Conservation (phyloP, 805 yeast genomes). For the Candida loeiensis region DNA sequence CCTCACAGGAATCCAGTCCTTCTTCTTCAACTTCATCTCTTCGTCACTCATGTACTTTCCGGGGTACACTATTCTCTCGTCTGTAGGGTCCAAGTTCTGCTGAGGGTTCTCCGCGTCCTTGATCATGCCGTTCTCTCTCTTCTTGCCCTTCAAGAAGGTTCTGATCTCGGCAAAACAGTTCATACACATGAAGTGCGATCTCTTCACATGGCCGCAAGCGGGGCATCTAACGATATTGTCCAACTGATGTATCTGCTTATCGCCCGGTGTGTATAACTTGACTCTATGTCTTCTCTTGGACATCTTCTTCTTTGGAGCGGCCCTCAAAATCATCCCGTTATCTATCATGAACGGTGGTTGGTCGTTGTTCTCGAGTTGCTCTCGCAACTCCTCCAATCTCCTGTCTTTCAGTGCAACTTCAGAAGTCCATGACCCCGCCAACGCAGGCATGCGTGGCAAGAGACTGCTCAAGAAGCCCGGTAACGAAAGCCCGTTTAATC, state of each 20-base stretch:
- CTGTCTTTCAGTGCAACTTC: constrained; percentile 15
- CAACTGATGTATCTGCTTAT: constrained; percentile 73
- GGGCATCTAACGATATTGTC: constrained; percentile 87
- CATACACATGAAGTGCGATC: constrained; percentile 91
- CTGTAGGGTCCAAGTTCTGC: constrained; percentile 53
- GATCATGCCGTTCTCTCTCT: constrained; percentile 25
- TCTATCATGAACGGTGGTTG: constrained; percentile 47
- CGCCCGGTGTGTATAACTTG: constrained; percentile 77
- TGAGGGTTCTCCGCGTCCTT: constrained; percentile 30
- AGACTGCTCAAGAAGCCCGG: constrained; percentile 8
- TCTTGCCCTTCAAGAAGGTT: constrained; percentile 61
- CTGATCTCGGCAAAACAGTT: constrained; percentile 83
- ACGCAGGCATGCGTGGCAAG: constrained; percentile 13
- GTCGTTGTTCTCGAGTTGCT: constrained; percentile 34
- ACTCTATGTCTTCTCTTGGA: constrained; percentile 84
- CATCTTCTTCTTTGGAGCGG: constrained; percentile 92
- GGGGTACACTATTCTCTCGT: constrained; percentile 67
- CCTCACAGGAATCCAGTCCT: constrained; percentile 45
- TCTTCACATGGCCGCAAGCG: constrained; percentile 88
- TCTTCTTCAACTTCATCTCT: constrained; percentile 28
- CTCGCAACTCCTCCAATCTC: constrained; percentile 35
- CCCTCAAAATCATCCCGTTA: constrained; percentile 67
- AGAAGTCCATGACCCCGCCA: constrained; percentile 4
- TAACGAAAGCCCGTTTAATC: constrained; percentile 5
- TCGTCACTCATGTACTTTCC: constrained; percentile 51